A percentile compares a stretch with the other conserved stretches of the same genome.
phyloP scores from a whole-genome alignment of 257 asterid species.

The Fraxinus quadrangulata region DNA sequence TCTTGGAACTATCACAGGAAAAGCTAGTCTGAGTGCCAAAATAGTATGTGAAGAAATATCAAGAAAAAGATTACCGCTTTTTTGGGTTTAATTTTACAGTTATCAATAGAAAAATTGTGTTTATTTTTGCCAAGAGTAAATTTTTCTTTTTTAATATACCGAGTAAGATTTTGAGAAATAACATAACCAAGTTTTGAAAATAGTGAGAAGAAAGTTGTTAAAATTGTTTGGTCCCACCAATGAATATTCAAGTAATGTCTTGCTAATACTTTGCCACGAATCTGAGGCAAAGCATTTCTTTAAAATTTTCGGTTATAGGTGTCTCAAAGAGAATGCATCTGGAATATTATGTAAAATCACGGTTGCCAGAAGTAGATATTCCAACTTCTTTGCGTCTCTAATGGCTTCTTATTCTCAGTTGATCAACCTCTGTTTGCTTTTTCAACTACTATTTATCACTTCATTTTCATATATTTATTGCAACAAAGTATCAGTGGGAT shows the following conservation, averaged over 20 bases:
- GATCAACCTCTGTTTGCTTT: conserved; percentile 27
- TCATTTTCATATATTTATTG: conserved; percentile 28
- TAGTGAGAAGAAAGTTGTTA: background rate
- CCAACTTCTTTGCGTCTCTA: conserved; percentile 8
- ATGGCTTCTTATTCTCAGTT: conserved; percentile 30
- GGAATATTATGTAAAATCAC: background rate
- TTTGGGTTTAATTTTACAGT: no score
- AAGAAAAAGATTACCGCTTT: no score
- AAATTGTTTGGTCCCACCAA: conserved; percentile 32
- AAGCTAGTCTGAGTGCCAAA: no score
- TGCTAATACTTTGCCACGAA: conserved; percentile 32
- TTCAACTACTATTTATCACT: conserved; percentile 24
- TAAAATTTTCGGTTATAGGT: background rate
- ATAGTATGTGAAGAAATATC: no score
- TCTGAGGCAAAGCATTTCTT: conserved; percentile 17
- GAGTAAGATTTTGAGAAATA: background rate
- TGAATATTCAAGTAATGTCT: conserved; percentile 31
- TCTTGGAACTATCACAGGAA: no score
- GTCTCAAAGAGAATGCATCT: conserved; percentile 1
- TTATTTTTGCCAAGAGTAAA: background rate
- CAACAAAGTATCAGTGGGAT: conserved; percentile 34
- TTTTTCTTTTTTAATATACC: no score
- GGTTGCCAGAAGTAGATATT: conserved; percentile 2
- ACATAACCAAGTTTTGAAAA: background rate
- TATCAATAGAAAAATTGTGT: background rate